Percentiles rank a stretch among this genome's conserved stretches.
These are phyloP conservation scores for Trichothecium sympodiale DNA, from an alignment of 2,329 filamentous ascomycete species.

Conservation along the genomic window DNA sequence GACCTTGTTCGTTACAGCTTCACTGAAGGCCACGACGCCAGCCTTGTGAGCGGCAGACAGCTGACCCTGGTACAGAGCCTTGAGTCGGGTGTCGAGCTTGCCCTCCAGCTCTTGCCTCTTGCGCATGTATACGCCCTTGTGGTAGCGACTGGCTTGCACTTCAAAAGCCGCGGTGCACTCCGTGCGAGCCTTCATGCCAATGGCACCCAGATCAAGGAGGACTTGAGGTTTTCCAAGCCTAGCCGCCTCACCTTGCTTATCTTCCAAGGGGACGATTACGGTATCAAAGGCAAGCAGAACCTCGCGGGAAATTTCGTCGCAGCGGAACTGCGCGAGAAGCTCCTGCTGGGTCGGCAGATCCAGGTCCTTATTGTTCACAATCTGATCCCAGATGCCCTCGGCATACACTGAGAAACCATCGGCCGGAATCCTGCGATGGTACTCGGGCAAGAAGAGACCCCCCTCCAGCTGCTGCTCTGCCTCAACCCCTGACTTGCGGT, in stretches of 20 bases:
- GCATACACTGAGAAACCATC: constrained; percentile 96
- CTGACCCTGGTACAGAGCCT: constrained; percentile 80
- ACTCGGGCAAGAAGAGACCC: constrained; percentile 82
- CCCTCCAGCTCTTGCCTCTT: constrained; percentile 76
- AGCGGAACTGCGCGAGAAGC: constrained; percentile 89
- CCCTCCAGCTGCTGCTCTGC: constrained; percentile 65
- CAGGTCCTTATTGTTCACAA: constrained; percentile 96
- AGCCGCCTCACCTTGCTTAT: constrained; percentile 66
- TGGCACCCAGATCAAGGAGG: constrained; percentile 61
- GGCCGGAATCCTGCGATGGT: constrained; percentile 89
- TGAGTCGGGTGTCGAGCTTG: constrained; percentile 83
- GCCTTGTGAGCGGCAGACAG: constrained; percentile 80
- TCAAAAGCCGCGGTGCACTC: constrained; percentile 79
- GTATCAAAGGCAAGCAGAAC: constrained; percentile 77
- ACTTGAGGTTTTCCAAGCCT: constrained; percentile 64
- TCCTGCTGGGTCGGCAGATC: constrained; percentile 96
- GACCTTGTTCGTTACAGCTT: constrained; percentile 76
- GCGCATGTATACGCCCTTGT: constrained; percentile 85
- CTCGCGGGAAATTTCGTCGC: constrained; percentile 90
- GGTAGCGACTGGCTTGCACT: constrained; percentile 82
- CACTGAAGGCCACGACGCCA: constrained; percentile 73
- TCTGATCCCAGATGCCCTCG: constrained; percentile 93
- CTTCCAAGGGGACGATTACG: constrained; percentile 72
- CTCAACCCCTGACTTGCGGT: constrained; percentile 50
- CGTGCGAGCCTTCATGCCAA: constrained; percentile 60